Conservation (phyloP, 1,284 basidiomycete genomes). For the Ustilago nuda region DNA sequence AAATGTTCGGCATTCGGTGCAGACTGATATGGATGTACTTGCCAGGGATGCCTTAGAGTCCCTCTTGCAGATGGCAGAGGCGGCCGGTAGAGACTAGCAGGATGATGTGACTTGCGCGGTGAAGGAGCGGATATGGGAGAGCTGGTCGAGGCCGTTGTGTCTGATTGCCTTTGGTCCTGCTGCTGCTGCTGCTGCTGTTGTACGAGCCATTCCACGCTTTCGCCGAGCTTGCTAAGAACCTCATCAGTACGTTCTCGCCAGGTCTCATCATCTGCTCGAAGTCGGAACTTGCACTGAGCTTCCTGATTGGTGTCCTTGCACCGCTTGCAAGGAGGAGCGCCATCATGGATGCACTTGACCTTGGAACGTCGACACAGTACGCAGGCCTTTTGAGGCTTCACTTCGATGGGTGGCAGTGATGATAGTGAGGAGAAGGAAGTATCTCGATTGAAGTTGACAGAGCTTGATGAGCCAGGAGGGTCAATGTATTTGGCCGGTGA, state of each 20-base stretch:
- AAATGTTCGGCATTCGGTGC: slow-evolving; percentile 6
- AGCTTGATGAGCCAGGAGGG: not conserved
- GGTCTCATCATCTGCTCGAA: slow-evolving; percentile 57
- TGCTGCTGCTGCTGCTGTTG: slow-evolving; percentile 32
- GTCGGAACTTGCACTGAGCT: slow-evolving; percentile 62
- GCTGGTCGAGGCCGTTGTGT: slow-evolving; percentile 16
- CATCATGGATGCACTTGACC: slow-evolving; percentile 62
- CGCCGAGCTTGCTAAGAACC: slow-evolving; percentile 40
- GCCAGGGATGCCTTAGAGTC: slow-evolving; percentile 1
- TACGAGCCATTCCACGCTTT: slow-evolving; percentile 55
- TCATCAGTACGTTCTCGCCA: slow-evolving; percentile 63
- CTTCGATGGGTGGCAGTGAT: slow-evolving; percentile 39
- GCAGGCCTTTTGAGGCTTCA: slow-evolving; percentile 63
- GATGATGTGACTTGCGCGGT: slow-evolving; percentile 20
- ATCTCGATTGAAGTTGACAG: not conserved
- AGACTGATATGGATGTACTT: slow-evolving; percentile 5
- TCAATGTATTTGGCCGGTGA: slow-evolving; percentile 19
- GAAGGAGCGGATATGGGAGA: slow-evolving; percentile 32
- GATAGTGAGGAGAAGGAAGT: slow-evolving; percentile 25
- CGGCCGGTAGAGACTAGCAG: slow-evolving; percentile 18
- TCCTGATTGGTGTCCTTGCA: slow-evolving; percentile 55
- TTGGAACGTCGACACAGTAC: slow-evolving; percentile 56
- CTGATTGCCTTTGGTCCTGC: slow-evolving; percentile 21
- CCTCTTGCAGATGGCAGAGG: slow-evolving; percentile 5
- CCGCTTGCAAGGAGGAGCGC: slow-evolving; percentile 57